phyloP scores from a whole-genome alignment of 139 green algal genomes.

The Closterium sp. region DNA sequence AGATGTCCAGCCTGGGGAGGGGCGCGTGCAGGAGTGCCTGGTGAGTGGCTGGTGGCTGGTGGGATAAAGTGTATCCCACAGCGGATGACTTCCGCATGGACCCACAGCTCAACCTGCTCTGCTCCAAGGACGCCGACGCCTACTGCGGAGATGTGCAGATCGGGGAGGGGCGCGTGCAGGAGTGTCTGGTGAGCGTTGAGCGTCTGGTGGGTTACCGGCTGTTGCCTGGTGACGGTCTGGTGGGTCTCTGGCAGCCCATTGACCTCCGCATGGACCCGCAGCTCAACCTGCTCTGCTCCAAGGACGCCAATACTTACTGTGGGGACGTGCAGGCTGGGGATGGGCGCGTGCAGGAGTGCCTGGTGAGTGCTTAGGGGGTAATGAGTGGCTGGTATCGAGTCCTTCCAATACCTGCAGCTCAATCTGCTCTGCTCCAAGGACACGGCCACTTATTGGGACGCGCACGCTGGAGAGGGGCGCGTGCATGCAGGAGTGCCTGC shows the following conservation, averaged over 20 bases:
- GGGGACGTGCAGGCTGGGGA: constrained; percentile 7
- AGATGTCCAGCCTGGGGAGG: neutral
- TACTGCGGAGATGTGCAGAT: constrained; percentile 10
- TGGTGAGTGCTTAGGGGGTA: neutral
- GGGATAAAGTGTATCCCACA: neutral
- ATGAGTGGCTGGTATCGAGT: too few species aligned
- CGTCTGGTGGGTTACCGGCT: neutral
- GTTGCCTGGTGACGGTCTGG: too few species aligned
- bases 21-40: constrained; percentile 28
- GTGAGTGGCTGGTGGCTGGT: too few species aligned
- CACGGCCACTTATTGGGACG: too few species aligned
- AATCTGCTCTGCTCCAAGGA: neutral
- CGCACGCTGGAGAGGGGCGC: too few species aligned
- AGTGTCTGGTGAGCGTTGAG: constrained; percentile 34
- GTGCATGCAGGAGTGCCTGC: too few species aligned
- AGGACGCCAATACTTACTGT: constrained; percentile 22
- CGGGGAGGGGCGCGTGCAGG: constrained; percentile 23
- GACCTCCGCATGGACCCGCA: neutral
- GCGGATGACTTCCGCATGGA: neutral
- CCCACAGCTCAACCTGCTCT: neutral
- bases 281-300: neutral
- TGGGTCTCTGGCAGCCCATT: too few species aligned
- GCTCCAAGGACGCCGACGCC: constrained; percentile 8
- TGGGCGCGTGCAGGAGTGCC: constrained; percentile 22
- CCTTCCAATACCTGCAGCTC: too few species aligned